Base-by-base conservation (phyloP, 2,329 filamentous ascomycete species). In the Arachnopeziza araneosa region DNA sequence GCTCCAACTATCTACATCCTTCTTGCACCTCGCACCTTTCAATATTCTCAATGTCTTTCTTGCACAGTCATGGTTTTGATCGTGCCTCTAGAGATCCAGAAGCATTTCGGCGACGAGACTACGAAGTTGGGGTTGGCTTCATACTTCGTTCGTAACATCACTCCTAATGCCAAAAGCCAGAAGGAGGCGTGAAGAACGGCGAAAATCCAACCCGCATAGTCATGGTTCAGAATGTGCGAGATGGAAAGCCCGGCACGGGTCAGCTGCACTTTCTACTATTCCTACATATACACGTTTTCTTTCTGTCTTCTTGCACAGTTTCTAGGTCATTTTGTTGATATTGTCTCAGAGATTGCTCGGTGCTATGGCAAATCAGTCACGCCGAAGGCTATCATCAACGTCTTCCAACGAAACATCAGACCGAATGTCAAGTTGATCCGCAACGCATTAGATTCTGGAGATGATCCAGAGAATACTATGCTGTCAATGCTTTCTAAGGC, bases 261-360 rank as follows among this genome's bases (percentile, higher is more conserved):
- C 48, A 55, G 59, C 36, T 7, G 3, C 5, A 7, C 2, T 17
- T 44, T 44, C 36, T 7, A 5, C 36, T 44, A 14, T 44, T 44
- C 17, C 17, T 44, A 14, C 36, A 44, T 12, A 44, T 49, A 22
- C 57, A 64, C 30, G 52, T 59, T 61, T 64, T 48, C 51, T 23
- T 59, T 57, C 23, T 52, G 26, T 60, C 44, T 4, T 19, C 55
- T 14, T 44, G 6, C 36, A 17, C 36, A 14, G 9, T 9, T 32
- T 50, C 30, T 21, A 30, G 23, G 23, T 21, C 4, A 4, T 12
- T 30, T 19, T 65, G 53, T 65, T 65, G 56, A 63, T 62, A 14
- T 55, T 30, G 14, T 44, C 49, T 14, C 52, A 65, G 60, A 63
- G 52, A 60, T 65, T 19, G 63, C 61, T 9, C 58, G 61, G 24